phyloP scores from a whole-genome alignment of 2,329 filamentous ascomycete species.

The Pezicula neosporulosa region DNA sequence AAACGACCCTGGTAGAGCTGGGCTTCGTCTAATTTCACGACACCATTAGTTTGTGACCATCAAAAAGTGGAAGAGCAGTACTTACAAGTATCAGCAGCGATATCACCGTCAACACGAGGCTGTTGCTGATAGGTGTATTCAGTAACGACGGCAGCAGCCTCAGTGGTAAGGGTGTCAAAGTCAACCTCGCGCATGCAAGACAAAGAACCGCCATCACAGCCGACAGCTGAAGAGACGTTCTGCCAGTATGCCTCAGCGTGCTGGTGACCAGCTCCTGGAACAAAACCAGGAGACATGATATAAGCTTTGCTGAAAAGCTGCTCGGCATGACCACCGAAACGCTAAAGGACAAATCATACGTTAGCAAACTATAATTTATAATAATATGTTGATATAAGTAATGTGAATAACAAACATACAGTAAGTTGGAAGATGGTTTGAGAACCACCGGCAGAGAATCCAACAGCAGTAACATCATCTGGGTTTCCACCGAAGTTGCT shows the following conservation, averaged over 20 bases:
- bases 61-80: neutral
- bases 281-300: conserved; percentile 29
- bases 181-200: conserved; percentile 28
- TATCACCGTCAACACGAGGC: conserved; percentile 32
- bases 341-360: conserved; percentile 6
- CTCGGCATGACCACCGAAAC: conserved; percentile 28
- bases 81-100: conserved; percentile 30
- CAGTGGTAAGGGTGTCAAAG: conserved; percentile 26
- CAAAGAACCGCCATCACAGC: conserved; percentile 26
- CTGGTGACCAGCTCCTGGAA: conserved; percentile 33
- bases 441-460: conserved; percentile 44
- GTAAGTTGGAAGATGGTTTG: conserved; percentile 33
- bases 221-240: conserved; percentile 29
- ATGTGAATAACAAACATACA: conserved; percentile 7
- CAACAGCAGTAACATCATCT: conserved; percentile 42
- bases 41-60: neutral
- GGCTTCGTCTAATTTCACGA: conserved; percentile 24
- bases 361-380: neutral
- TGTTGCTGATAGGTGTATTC: conserved; percentile 31
- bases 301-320: conserved; percentile 29
- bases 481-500: conserved; percentile 41
- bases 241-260: conserved; percentile 29
- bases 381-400: neutral
- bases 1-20: conserved; percentile 32
- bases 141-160: conserved; percentile 21